Base-by-base conservation (phyloP, 1,139 yeast species). In the Taphrina sp. region DNA sequence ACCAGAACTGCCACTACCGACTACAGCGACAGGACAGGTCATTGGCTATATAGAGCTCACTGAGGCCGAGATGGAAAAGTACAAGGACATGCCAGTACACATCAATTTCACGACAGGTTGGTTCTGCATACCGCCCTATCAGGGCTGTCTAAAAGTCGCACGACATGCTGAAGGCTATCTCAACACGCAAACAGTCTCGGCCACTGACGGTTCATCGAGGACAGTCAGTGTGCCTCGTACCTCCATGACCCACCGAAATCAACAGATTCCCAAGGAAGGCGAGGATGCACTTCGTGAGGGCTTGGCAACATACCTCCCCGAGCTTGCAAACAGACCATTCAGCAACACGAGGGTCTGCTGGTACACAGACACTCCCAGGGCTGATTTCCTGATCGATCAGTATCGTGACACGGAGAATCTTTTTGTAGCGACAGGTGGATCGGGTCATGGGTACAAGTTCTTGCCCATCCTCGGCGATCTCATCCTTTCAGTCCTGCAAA, bases 41-140 rank as follows among this genome's bases (percentile, higher is more conserved):
- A 62, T 62, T 3, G 64, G 60, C 10, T 59, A 58, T 43, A 41
- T 62, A 12, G 59, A 58, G 31, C 58, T 62, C n/a, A 33, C 45
- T 2, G 62, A 61, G 20, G 63, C 46, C n/a, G 64, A 61, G 22
- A 45, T 39, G 43, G 57, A 56, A 5, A 62, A 60, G 14, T 66
- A 69, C 20, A 68, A 65, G 58, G 64, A 65, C 23, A 67, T 71
- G 45, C 80, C 80, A 1, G 75, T 76, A 3, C 67, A 75, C 31
- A 68, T 75, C 60, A 71, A 75, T 47, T 71, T 78, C 5, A 76
- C 74, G 55, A 64, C 69, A 60, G 81, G 81, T 0, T 77, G 76
- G 62, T 75, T 75, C 62, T 47, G 46, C 3, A 75, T 76, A 63
- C 76, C 76, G 3, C 76, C 77, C 5, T 80, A 66, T 1, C 70